Base-by-base conservation (phyloP, 176 grass and related monocot genomes). In the Bonia amplexicaulis region DNA sequence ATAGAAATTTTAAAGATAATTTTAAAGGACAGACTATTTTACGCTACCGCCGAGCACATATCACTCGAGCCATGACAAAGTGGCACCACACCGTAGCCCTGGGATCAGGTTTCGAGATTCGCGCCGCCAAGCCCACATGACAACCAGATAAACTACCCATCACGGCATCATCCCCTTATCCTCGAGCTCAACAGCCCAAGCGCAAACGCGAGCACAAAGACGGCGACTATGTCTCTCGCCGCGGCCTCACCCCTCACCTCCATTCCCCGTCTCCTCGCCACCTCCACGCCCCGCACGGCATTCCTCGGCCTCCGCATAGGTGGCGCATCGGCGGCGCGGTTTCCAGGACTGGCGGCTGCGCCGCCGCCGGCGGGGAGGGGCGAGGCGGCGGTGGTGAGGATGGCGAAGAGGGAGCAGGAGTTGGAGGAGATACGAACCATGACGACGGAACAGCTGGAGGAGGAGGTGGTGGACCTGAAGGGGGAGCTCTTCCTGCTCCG, bases 401-500 rank as follows among this genome's bases (percentile, higher is more conserved):
- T 96, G 93, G 90, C 84, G 65, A 96, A 99, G 93, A 89, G 93
- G 78, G 91, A 94, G 86, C 82, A 87, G 78, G 96, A 99, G 71
- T 52, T 98, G 89, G 87, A 91, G 89, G 93, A 94, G 81, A 96
- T 99, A 13, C 84, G 93, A 66, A 39, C 20, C 49, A 99, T 94
- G 96, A 68, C 72, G 47, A 96, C 90, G 37, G 93, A 92, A 76
- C 66, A 86, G 84, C 74, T 99, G 45, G 89, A 94, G 82, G 90
- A 99, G 78, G 93, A 96, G 80, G 96, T 94, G 17, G 84, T 99
- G 23, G 96, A 94, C 88, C 88, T 99, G 42, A 99, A 99, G 80
- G 96, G 96, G n/a, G 96, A 99, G 88, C 87, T 99, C 82, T 89
- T 99, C 69, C 88, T 99, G 90, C 96, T 96, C 84, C 91, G 91